phyloP scores from a whole-genome alignment of 306 rosid species.

The Spatholobus suberectus region DNA sequence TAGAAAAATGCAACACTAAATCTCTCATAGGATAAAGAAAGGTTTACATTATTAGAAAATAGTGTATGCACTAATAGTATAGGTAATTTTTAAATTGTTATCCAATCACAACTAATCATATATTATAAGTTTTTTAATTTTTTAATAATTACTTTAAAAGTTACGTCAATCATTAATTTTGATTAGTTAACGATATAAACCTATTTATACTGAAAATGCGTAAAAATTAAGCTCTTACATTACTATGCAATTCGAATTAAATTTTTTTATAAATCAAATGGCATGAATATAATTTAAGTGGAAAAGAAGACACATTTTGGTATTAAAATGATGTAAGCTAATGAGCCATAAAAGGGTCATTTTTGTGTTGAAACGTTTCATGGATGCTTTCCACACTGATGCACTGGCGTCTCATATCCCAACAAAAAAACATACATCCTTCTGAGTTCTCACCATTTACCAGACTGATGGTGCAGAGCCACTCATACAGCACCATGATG shows the following conservation, averaged over 20 bases:
- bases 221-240: too few species aligned
- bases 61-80: too few species aligned
- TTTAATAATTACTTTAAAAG: too few species aligned
- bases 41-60: too few species aligned
- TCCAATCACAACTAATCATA: too few species aligned
- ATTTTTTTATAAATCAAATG: background rate
- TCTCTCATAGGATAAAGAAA: background rate
- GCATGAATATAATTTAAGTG: background rate
- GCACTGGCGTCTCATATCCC: slow-evolving; percentile 30
- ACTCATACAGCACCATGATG: slow-evolving; percentile 42
- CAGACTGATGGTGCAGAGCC: slow-evolving; percentile 43
- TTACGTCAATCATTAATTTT: too few species aligned
- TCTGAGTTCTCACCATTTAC: slow-evolving; percentile 32
- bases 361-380: background rate
- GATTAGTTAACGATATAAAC: too few species aligned
- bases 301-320: background rate
- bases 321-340: background rate
- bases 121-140: too few species aligned
- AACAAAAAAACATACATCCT: slow-evolving; percentile 41
- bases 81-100: too few species aligned
- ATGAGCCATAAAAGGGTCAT: background rate
- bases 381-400: slow-evolving; percentile 24
- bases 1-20: background rate
- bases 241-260: background rate
- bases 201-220: too few species aligned